Conservation (phyloP, 2,329 filamentous ascomycete species). For the Calcarisporium arbuscula region DNA sequence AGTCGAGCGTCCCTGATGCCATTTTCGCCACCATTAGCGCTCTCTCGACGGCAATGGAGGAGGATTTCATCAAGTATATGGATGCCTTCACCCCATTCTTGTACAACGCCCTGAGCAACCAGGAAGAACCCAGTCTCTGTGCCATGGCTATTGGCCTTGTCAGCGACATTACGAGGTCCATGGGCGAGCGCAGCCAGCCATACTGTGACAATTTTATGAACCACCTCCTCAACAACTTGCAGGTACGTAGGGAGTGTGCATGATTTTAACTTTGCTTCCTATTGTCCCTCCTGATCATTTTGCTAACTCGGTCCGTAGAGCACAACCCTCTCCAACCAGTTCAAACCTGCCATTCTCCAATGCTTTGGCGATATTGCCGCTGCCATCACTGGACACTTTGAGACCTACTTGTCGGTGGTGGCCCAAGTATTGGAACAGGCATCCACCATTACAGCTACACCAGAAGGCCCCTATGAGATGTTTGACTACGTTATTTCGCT, state of each 20-base stretch:
- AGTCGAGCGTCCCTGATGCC: constrained; percentile 91
- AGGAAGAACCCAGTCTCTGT: constrained; percentile 90
- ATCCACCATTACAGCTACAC: constrained; percentile 69
- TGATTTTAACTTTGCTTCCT: background rate
- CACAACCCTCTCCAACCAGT: constrained; percentile 82
- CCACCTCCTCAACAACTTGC: constrained; percentile 84
- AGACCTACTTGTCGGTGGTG: constrained; percentile 87
- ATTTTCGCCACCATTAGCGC: constrained; percentile 88
- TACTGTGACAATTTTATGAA: constrained; percentile 99
- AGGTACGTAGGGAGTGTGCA: constrained; percentile 45
- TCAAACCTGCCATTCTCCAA: constrained; percentile 96
- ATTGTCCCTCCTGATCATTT: background rate
- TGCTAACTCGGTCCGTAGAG: constrained; percentile 44
- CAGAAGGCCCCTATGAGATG: constrained; percentile 88
- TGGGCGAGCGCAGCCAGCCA: constrained; percentile 85
- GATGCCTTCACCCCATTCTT: constrained; percentile 88
- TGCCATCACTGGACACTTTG: constrained; percentile 85
- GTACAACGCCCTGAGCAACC: constrained; percentile 89
- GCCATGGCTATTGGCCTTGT: constrained; percentile 96
- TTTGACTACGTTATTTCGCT: constrained; percentile 93
- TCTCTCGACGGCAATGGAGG: constrained; percentile 85
- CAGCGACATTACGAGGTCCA: constrained; percentile 88
- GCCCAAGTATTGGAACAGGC: constrained; percentile 93
- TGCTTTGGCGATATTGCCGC: constrained; percentile 97
- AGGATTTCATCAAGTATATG: constrained; percentile 96